Percentiles rank a stretch among this genome's conserved stretches.
Conservation (phyloP, 768 basidiomycete species). For the Lactifluus echinatus region DNA sequence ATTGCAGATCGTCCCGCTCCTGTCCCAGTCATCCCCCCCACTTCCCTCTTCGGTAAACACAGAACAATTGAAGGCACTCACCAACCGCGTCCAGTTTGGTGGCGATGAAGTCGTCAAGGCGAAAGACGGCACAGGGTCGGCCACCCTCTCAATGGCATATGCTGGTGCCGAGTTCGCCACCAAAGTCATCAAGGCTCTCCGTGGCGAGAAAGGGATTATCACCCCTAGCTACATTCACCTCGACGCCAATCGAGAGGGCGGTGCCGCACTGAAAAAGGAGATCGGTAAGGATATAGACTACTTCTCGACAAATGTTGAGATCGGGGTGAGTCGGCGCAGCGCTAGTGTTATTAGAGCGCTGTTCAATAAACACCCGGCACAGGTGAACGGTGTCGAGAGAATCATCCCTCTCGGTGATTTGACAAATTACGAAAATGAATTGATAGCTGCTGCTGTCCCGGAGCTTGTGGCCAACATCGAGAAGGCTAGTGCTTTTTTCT, state of each 20-base stretch:
- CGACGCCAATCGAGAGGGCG: constrained; percentile 59
- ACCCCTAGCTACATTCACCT: constrained; percentile 81
- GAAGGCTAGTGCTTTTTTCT: constrained; percentile 41
- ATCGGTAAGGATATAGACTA: constrained; percentile 70
- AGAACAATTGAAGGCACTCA: constrained; percentile 47
- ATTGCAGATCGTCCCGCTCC: constrained; percentile 77
- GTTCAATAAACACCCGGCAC: not conserved
- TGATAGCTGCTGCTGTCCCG: constrained; percentile 72
- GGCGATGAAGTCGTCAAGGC: constrained; percentile 99
- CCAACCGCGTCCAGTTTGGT: constrained; percentile 88
- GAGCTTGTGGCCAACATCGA: constrained; percentile 70
- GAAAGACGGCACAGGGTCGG: constrained; percentile 88
- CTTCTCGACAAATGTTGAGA: constrained; percentile 84
- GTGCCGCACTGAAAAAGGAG: constrained; percentile 66
- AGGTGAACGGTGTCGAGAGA: constrained; percentile 76
- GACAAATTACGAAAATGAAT: constrained; percentile 60
- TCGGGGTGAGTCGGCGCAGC: constrained; percentile 51
- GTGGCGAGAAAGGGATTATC: constrained; percentile 82
- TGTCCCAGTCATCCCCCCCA: constrained; percentile 80
- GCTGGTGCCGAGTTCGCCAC: constrained; percentile 85
- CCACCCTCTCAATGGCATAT: constrained; percentile 95
- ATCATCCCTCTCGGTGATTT: constrained; percentile 75
- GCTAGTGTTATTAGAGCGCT: not conserved
- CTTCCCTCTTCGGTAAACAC: constrained; percentile 51
- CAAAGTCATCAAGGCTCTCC: constrained; percentile 75